Conservation (phyloP, 179 eudicot genomes). For the Sideroxylon spinosum region DNA sequence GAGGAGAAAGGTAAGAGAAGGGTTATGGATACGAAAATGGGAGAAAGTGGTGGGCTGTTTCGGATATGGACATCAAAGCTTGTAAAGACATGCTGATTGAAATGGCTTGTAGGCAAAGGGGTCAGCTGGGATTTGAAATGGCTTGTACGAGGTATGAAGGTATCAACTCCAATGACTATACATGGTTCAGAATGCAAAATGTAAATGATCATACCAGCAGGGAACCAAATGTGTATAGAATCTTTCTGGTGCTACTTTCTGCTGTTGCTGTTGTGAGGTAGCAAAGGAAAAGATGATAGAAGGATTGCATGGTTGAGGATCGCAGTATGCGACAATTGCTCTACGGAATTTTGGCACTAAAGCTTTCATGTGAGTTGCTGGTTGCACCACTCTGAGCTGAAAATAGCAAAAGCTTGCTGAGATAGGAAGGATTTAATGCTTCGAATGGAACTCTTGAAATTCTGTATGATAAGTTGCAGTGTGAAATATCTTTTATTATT, state of each 20-base stretch:
- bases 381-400: background rate
- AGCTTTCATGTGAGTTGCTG: background rate
- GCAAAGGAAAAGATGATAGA: background rate
- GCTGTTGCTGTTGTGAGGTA: background rate
- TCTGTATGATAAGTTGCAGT: background rate
- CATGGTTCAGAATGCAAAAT: background rate
- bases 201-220: background rate
- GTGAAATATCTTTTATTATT: background rate
- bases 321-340: background rate
- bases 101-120: background rate
- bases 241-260: background rate
- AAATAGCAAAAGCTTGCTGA: background rate
- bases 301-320: background rate
- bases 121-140: background rate
- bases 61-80: conserved; percentile 33
- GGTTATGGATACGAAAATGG: conserved; percentile 21
- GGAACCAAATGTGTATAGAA: background rate
- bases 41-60: conserved; percentile 25
- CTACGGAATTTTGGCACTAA: background rate
- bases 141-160: background rate
- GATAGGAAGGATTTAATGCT: background rate
- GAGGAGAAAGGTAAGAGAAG: conserved; percentile 23
- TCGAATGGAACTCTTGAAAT: background rate
- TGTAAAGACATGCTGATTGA: conserved; percentile 27
- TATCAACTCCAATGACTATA: background rate